Conservation (phyloP, 2,329 filamentous ascomycete species). For the Beauveria varroae region DNA sequence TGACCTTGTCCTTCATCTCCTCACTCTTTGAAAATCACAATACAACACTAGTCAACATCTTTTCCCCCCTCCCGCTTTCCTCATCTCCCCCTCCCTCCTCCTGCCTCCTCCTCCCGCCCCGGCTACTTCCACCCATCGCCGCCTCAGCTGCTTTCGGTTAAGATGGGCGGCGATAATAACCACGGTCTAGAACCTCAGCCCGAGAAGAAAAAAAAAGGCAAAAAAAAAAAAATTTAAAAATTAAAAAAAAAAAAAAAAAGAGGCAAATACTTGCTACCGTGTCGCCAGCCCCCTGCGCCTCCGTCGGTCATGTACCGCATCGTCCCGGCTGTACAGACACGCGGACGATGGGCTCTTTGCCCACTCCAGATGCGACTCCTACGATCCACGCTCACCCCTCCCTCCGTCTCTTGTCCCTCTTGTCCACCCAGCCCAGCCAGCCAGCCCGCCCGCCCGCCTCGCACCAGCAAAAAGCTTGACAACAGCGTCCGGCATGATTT, state of each 20-base stretch:
- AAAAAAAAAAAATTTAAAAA: background rate
- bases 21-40: background rate
- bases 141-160: conserved; percentile 6
- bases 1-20: background rate
- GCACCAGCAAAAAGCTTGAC: background rate
- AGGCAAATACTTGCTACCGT: background rate
- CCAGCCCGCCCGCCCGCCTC: background rate
- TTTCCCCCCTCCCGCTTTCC: too few relatives aligned
- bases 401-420: background rate
- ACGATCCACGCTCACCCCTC: background rate
- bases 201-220: background rate
- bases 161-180: conserved; percentile 9
- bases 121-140: background rate
- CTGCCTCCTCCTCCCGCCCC: background rate
- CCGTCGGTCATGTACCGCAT: conserved; percentile 10
- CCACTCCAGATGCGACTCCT: background rate
- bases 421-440: background rate
- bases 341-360: background rate
- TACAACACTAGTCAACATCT: background rate
- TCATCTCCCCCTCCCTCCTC: background rate
- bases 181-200: conserved; percentile 12
- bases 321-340: conserved; percentile 1
- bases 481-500: background rate
- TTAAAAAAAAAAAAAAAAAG: background rate
- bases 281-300: conserved; percentile 1